These are phyloP conservation scores for Pythium graminicola DNA, from an alignment of 352 stramenopile species.

Conservation along the genomic window DNA sequence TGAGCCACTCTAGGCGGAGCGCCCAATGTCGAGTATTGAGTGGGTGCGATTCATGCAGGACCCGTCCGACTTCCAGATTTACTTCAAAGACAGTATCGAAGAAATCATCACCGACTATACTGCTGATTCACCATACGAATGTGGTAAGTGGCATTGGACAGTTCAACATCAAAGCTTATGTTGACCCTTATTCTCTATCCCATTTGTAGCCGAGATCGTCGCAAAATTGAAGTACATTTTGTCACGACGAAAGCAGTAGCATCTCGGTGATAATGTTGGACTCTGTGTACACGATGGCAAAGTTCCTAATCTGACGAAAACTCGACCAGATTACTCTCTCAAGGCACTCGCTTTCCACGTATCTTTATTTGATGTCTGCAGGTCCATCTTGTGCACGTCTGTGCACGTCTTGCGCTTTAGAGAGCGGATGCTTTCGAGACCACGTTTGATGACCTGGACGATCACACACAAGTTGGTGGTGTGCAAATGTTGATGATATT, in stretches of 20 bases:
- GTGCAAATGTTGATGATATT: too few species aligned
- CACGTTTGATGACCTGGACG: too few species aligned
- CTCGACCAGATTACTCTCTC: too few species aligned
- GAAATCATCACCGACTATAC: slow-evolving; percentile 87
- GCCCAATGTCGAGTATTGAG: slow-evolving; percentile 77
- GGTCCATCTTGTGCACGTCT: too few species aligned
- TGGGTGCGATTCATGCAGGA: slow-evolving; percentile 85
- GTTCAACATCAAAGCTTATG: background rate
- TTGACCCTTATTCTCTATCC: background rate
- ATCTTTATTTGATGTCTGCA: too few species aligned
- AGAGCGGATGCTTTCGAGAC: too few species aligned
- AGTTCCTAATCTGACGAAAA: too few species aligned
- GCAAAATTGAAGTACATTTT: slow-evolving; percentile 89
- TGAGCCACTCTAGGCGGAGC: slow-evolving; percentile 44
- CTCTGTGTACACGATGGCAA: too few species aligned
- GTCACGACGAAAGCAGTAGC: slow-evolving; percentile 65
- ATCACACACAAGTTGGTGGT: too few species aligned
- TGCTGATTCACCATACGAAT: slow-evolving; percentile 86
- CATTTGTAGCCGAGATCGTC: slow-evolving; percentile 70
- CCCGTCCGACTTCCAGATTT: slow-evolving; percentile 84
- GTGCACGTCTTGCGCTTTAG: too few species aligned
- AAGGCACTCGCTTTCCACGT: too few species aligned
- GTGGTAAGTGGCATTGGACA: slow-evolving; percentile 39
- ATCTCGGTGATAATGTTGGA: too few species aligned
- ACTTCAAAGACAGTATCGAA: slow-evolving; percentile 85